These are phyloP conservation scores for Cyclaneusma minus DNA, from an alignment of 2,329 filamentous ascomycete genomes.

Conservation along the genomic window DNA sequence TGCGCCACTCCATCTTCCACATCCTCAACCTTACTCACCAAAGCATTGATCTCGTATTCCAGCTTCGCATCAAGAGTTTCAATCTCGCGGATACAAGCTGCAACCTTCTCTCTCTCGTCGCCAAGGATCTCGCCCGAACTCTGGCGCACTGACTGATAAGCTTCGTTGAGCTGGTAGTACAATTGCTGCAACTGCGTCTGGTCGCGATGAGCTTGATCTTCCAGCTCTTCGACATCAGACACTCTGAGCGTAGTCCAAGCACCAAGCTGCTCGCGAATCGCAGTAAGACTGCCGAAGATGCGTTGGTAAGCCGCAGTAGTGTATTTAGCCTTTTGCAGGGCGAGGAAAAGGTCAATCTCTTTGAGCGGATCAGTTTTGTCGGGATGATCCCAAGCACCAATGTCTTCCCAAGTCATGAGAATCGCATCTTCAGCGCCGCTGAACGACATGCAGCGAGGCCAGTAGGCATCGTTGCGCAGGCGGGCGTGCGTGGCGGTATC, in stretches of 20 bases:
- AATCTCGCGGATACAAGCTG: slow-evolving; percentile 61
- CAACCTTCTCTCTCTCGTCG: slow-evolving; percentile 52
- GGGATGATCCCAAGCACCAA: slow-evolving; percentile 27
- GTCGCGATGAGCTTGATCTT: slow-evolving; percentile 45
- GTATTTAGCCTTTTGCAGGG: slow-evolving; percentile 20
- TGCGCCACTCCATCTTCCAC: slow-evolving; percentile 70
- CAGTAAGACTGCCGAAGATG: slow-evolving; percentile 35
- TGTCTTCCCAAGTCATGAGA: slow-evolving; percentile 46
- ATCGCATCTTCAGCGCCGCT: slow-evolving; percentile 62
- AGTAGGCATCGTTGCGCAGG: slow-evolving; percentile 39
- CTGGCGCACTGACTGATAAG: slow-evolving; percentile 51
- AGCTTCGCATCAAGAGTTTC: slow-evolving; percentile 71
- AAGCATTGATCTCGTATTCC: slow-evolving; percentile 76
- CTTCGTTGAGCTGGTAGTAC: slow-evolving; percentile 55
- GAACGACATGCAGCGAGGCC: slow-evolving; percentile 61
- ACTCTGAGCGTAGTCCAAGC: slow-evolving; percentile 49
- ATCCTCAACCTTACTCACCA: slow-evolving; percentile 71
- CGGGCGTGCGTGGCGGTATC: slow-evolving; percentile 17
- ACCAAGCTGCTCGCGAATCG: slow-evolving; percentile 34
- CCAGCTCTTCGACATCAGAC: slow-evolving; percentile 37
- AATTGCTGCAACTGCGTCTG: slow-evolving; percentile 48
- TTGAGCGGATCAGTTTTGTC: slow-evolving; percentile 11
- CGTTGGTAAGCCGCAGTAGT: slow-evolving; percentile 37
- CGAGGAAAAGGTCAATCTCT: slow-evolving; percentile 14
- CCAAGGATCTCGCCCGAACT: slow-evolving; percentile 53